phyloP scores from a whole-genome alignment of 345 rosid species.

The Pugionium dolabratum region DNA sequence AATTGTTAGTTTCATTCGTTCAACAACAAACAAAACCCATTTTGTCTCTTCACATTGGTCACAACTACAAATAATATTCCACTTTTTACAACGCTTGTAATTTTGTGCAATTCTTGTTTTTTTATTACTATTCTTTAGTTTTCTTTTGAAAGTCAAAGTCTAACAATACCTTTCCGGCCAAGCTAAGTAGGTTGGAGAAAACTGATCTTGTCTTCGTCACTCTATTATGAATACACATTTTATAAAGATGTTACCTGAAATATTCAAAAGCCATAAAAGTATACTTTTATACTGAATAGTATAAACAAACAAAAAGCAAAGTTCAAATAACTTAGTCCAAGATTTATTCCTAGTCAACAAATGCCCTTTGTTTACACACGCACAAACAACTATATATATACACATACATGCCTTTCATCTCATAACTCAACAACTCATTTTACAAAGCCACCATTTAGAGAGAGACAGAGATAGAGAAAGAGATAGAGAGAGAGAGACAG shows the following conservation, averaged over 20 bases:
- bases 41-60: slow-evolving; percentile 39
- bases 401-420: slow-evolving; percentile 12
- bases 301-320: slow-evolving; percentile 3
- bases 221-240: too few species aligned
- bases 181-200: too few species aligned
- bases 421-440: slow-evolving; percentile 32
- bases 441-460: slow-evolving; percentile 11
- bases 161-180: too few species aligned
- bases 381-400: slow-evolving; percentile 34
- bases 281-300: too few species aligned
- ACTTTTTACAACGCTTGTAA: slow-evolving; percentile 31
- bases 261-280: too few species aligned
- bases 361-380: slow-evolving; percentile 35
- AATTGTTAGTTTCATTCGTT: slow-evolving; percentile 33
- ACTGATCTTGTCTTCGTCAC: too few species aligned
- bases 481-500: too few species aligned
- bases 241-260: too few species aligned
- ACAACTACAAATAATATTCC: slow-evolving; percentile 28
- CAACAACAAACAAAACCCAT: slow-evolving; percentile 18
- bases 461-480: not conserved
- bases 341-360: slow-evolving; percentile 17
- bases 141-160: too few species aligned
- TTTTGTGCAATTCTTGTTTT: too few species aligned
- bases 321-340: slow-evolving; percentile 22
- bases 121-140: too few species aligned